phyloP scores from a whole-genome alignment of 345 rosid species.

The Brassica napus region DNA sequence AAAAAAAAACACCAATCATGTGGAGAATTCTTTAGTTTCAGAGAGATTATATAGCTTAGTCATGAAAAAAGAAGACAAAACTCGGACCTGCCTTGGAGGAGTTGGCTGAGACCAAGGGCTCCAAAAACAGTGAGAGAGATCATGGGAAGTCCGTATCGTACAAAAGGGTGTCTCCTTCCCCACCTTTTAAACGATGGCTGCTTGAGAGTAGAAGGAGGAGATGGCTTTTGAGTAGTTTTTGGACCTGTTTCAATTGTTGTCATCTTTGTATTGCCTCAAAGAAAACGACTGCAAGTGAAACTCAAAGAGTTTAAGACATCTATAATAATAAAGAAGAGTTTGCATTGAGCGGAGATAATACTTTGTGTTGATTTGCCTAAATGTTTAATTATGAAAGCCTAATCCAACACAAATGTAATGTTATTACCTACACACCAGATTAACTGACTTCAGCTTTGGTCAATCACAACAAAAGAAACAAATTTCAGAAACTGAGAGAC shows the following conservation, averaged over 20 bases:
- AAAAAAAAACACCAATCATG: neutral
- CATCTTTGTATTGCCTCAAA: slow-evolving; percentile 1
- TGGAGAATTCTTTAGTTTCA: neutral
- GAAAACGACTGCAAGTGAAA: slow-evolving; percentile 19
- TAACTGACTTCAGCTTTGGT: neutral
- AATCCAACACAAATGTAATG: no score
- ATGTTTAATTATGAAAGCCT: no score
- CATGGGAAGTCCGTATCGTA: slow-evolving; percentile 94
- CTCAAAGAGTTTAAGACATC: neutral
- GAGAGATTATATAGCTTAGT: neutral
- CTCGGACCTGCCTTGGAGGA: slow-evolving; percentile 65
- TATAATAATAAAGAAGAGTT: no score
- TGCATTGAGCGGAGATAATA: no score
- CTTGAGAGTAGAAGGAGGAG: slow-evolving; percentile 29
- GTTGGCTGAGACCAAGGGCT: slow-evolving; percentile 81
- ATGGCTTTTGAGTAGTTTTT: slow-evolving; percentile 35
- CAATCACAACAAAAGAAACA: neutral
- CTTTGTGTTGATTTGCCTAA: no score
- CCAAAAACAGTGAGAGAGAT: slow-evolving; percentile 88
- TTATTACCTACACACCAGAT: neutral
- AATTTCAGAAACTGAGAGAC: no score
- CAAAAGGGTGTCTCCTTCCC: slow-evolving; percentile 85
- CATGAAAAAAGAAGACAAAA: neutral
- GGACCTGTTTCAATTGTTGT: slow-evolving; percentile 14
- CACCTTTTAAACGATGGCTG: slow-evolving; percentile 61